A percentile compares a stretch with the other conserved stretches of the same genome.
phyloP scores from a whole-genome alignment of 306 rosid genomes.

The Styphnolobium japonicum region DNA sequence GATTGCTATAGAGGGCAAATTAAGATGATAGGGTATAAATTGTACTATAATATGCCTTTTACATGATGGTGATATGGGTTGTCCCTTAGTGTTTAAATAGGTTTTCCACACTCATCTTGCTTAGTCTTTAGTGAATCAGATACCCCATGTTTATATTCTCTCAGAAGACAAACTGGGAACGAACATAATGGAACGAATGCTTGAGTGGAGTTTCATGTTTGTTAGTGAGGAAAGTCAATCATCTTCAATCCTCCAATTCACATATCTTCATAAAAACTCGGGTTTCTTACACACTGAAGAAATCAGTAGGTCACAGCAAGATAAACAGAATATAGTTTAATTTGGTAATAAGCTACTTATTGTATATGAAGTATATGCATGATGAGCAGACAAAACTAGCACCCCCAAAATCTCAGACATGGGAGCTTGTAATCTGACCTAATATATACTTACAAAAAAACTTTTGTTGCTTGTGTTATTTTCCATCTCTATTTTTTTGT shows the following conservation, averaged over 20 bases:
- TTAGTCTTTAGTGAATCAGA: not conserved
- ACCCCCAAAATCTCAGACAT: not conserved
- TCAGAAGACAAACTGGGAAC: too few relatives aligned
- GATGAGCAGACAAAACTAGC: not conserved
- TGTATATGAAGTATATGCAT: not conserved
- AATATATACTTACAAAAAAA: not conserved
- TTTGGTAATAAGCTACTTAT: not conserved
- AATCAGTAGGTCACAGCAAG: not conserved
- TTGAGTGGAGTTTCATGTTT: not conserved
- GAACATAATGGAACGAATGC: too few relatives aligned
- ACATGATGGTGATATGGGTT: not conserved
- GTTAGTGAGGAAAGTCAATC: slow-evolving; percentile 4
- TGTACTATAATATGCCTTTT: too few relatives aligned
- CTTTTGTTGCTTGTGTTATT: not conserved
- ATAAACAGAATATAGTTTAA: not conserved
- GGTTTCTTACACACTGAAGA: not conserved
- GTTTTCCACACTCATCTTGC: not conserved
- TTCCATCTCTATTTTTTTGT: not conserved
- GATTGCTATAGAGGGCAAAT: not conserved
- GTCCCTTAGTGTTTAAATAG: not conserved
- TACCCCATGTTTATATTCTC: too few relatives aligned
- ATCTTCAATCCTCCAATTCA: not conserved
- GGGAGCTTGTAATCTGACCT: not conserved
- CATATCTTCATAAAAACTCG: slow-evolving; percentile 4
- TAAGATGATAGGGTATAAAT: not conserved